Evolutionary conservation across 257 asterid genomes (phyloP).

Genomic region (Verbena officinalis): DNA sequence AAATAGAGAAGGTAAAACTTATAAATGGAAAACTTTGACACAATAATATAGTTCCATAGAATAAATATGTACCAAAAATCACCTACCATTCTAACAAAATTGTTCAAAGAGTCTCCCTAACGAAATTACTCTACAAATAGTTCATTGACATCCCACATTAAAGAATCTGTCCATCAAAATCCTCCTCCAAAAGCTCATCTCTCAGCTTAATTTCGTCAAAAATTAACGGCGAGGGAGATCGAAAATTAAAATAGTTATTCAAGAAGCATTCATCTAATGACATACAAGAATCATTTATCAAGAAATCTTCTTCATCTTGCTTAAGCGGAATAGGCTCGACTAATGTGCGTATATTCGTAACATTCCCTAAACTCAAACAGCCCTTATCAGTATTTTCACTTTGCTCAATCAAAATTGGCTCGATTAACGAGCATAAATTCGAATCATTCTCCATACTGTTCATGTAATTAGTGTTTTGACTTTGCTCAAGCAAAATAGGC

Average conservation of each 20-base stretch:
- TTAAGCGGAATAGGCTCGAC: slow-evolving; percentile 10
- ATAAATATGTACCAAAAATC: too few species aligned
- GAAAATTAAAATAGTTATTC: slow-evolving; percentile 41
- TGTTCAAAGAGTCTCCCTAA: too few species aligned
- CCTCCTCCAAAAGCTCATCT: slow-evolving; percentile 27
- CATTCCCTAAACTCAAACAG: not conserved
- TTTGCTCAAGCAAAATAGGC: too few species aligned
- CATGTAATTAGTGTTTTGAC: too few species aligned
- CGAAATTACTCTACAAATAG: slow-evolving; percentile 38
- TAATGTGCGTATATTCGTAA: not conserved
- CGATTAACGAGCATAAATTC: too few species aligned
- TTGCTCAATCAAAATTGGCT: too few species aligned
- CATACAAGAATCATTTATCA: too few species aligned
- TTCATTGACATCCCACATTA: slow-evolving; percentile 49
- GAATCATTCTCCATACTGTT: too few species aligned
- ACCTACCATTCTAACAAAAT: not conserved
- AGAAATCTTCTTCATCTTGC: slow-evolving; percentile 12
- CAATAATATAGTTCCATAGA: too few species aligned
- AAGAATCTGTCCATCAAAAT: slow-evolving; percentile 32
- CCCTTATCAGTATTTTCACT: too few species aligned
- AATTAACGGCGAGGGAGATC: slow-evolving; percentile 43
- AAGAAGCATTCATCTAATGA: slow-evolving; percentile 38
- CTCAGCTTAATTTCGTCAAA: slow-evolving; percentile 27
- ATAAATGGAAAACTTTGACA: too few species aligned
- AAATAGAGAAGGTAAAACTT: too few species aligned